Base-by-base conservation (phyloP, 805 yeast genomes). In the Jamesozyma hellenica region DNA sequence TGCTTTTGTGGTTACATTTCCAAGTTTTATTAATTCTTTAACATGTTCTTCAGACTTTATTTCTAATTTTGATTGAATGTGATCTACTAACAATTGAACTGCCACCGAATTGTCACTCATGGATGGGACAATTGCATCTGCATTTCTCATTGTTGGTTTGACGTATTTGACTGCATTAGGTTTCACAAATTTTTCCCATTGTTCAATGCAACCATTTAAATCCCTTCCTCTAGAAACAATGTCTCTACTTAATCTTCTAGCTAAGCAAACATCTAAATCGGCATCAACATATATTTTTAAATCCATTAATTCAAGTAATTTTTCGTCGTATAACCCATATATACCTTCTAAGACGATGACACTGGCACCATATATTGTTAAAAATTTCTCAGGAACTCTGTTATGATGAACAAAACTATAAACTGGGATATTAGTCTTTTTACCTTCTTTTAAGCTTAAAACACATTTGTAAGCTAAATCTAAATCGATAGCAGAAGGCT, bases 311-410 rank as follows among this genome's bases (percentile, higher is more conserved):
- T 74, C 80, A 39, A 81, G 61, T 14, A 92, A 61, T 32, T 87
- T 70, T 35, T 70, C 68, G 55, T 82, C 86, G 45, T 79, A 77
- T 33, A 92, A 61, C 0, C 95, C 86, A 56, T 83, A 85, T 3
- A 92, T 77, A 2, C 98, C 98, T 60, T 92, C 98, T 29, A 92
- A 65, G 5, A 92, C 81, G 39, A 92, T 82, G 16, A 92, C 94
- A 56, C 87, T 87, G 13, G 96, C 96, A 2, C 96, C 97, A 53
- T 87, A 88, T 15, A 92, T 76, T 3, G 88, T 78, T 36, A 79
- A 66, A n/a, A 70, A 68, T 53, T 80, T 77, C 31, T 69, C 74
- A 1, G 90, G 77, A 8, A 77, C 73, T 49, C 79, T 59, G 35
- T 65, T 64, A 56, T 82, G 94, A 34, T 67, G 55, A 45, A 67